Base-by-base conservation (phyloP, 768 basidiomycete genomes). In the Leccinum rimulosum region DNA sequence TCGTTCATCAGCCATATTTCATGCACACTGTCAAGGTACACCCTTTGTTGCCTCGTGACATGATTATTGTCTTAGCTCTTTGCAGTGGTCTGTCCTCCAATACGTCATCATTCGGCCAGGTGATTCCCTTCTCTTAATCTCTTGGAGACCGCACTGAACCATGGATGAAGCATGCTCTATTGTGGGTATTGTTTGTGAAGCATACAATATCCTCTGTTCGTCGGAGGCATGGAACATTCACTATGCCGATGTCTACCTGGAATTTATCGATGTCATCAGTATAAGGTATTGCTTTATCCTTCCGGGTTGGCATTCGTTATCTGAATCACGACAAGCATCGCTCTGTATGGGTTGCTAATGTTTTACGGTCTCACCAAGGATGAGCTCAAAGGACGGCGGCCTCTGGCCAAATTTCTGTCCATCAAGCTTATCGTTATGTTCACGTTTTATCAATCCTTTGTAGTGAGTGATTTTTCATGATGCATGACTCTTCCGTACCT, bases 361-460 rank as follows among this genome's bases (percentile, higher is more conserved):
- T 93, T 95, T 73, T 95, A 95, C 68, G 86, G 82, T 22, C 78
- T 96, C 48, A 91, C 86, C 52, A 83, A 86, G 59, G 86, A 89
- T 17, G 93, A 95, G 64, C 82, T 96, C n/a, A 75, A 67, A 56
- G 91, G 87, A 35, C 80, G 84, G 17, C 80, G 87, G 28, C 95
- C 93, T 28, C 75, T 95, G 30, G 84, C 87, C 27, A 95, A 95
- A 76, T 96, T 96, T 72, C 69, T 95, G 61, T 76, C 84, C 3
- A 94, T 96, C 77, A 95, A 95, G 72, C 75, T 91, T 31, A 89
- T 93, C 51, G 89, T 93, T 48, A 86, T 93, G 84, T 85, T 89
- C 70, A 93, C 92, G 0, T 95, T 91, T 73, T 96, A 95, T 71
- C 94, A 95, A 67, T 79, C 82, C 1, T 89, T 93, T 66, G 72